Evolutionary conservation across 208 protist species (phyloP), one percentile per base, ranked within the genome.

Genomic region (Angomonas deanei): DNA sequence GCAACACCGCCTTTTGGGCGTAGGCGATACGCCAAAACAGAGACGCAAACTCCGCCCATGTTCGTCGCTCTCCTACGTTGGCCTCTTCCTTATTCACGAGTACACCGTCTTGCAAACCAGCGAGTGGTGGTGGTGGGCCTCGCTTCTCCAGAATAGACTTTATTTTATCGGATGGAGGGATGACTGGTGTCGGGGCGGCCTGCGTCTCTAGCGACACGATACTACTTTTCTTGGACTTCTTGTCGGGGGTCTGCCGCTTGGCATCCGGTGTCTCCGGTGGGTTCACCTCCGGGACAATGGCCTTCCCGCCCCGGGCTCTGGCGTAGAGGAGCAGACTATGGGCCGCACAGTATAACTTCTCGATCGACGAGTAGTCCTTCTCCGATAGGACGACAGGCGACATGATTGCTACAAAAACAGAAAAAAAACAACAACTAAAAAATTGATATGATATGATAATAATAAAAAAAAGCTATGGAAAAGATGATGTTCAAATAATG

Each of bases 31-130:
- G 72, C 76, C 77, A 88, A 39, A 91, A 84, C 2, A 86, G 53
- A 48, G 70, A 79, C 4, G 74, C 75, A 1, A 88, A 49, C 61
- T 94, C 81, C 24, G 77, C 68, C 88, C 88, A 94, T 33, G 84
- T 65, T 13, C 79, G 60, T 24, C 65, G 42, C 69, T 91, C 78
- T 8, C 39, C 30, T 1, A 52, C 26, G 24, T 13, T 57, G n/a
- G 28, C 49, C 30, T 36, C 49, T 61, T 42, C 28, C 34, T 1
- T 4, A 36, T 50, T 63, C 19, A 30, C 24, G 8, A 50, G 5
- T 17, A 50, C 26, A 26, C 17, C 59, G n/a, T 47, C 34, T 62
- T 59, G 58, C 30, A 47, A 21, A 6, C 57, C 57, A n/a, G 42
- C 17, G 4, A 23, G 42, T 10, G 42, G 42, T 50, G 42, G 17